Percentiles rank a stretch among this genome's conserved stretches.
These are phyloP conservation scores for Zygoascus bituminiphila DNA, from an alignment of 805 yeast genomes.

Conservation along the genomic window DNA sequence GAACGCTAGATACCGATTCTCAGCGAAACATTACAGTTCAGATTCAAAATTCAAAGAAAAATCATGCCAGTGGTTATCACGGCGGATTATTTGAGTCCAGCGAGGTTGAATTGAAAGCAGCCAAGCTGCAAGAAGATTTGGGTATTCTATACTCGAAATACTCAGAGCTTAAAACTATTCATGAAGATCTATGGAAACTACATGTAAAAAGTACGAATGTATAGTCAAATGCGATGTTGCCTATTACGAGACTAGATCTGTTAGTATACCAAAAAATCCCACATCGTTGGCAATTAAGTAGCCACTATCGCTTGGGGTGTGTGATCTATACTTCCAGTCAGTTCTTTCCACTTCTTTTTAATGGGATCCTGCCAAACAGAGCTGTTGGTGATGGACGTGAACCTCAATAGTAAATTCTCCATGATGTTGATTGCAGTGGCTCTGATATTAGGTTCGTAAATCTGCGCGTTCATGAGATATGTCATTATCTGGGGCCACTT, in stretches of 20 bases:
- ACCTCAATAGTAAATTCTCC: not conserved
- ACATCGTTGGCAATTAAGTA: not conserved
- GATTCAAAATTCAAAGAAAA: constrained; percentile 3
- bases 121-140: constrained; percentile 15
- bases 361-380: constrained; percentile 2
- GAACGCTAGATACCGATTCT: constrained; percentile 16
- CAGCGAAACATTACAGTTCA: constrained; percentile 14
- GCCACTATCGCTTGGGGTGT: not conserved
- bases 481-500: constrained; percentile 28
- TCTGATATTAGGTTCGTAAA: not conserved
- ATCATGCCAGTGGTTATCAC: not conserved
- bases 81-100: constrained; percentile 1
- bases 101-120: constrained; percentile 12
- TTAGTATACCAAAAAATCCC: not conserved
- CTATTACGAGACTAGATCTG: not conserved
- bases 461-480: not conserved
- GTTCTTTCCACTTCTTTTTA: not conserved
- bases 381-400: not conserved
- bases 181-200: constrained; percentile 21
- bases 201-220: constrained; percentile 6
- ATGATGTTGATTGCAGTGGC: not conserved
- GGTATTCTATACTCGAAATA: constrained; percentile 13
- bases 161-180: constrained; percentile 12
- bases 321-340: not conserved
- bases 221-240: not conserved